These are phyloP conservation scores for Hysterangium stoloniferum DNA, from an alignment of 768 basidiomycete species.

Conservation along the genomic window DNA sequence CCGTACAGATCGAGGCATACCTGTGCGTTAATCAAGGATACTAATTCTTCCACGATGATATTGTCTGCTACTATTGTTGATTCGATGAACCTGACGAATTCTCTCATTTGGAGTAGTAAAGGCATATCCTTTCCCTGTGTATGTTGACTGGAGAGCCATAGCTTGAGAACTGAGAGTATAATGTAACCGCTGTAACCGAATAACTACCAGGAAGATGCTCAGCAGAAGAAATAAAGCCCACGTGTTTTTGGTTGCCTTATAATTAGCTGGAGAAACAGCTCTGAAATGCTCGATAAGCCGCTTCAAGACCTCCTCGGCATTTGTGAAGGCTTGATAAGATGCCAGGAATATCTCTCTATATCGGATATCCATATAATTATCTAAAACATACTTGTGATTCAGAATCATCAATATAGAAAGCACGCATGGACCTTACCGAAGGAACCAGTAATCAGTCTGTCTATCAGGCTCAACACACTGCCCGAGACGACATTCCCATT, in stretches of 20 bases:
- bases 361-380: constrained; percentile 27
- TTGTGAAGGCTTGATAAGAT: constrained; percentile 36
- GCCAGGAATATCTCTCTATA: constrained; percentile 35
- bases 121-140: neutral
- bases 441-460: constrained; percentile 34
- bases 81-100: neutral
- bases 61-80: neutral
- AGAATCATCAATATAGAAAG: neutral
- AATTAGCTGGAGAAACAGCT: constrained; percentile 17
- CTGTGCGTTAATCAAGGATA: neutral
- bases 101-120: constrained; percentile 3
- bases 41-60: constrained; percentile 2
- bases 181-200: neutral
- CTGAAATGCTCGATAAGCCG: constrained; percentile 33
- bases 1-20: constrained; percentile 24
- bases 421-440: constrained; percentile 10
- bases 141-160: constrained; percentile 6
- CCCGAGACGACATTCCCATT: constrained; percentile 30
- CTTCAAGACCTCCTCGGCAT: constrained; percentile 31
- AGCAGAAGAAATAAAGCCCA: neutral
- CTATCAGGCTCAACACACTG: constrained; percentile 36
- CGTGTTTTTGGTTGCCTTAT: too few species aligned
- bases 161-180: neutral
- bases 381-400: constrained; percentile 21
- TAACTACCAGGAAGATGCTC: neutral